Evolutionary conservation across 2,329 filamentous ascomycete species (phyloP), one percentile per base, ranked within the genome.

Genomic region (Colletotrichum scovillei): DNA sequence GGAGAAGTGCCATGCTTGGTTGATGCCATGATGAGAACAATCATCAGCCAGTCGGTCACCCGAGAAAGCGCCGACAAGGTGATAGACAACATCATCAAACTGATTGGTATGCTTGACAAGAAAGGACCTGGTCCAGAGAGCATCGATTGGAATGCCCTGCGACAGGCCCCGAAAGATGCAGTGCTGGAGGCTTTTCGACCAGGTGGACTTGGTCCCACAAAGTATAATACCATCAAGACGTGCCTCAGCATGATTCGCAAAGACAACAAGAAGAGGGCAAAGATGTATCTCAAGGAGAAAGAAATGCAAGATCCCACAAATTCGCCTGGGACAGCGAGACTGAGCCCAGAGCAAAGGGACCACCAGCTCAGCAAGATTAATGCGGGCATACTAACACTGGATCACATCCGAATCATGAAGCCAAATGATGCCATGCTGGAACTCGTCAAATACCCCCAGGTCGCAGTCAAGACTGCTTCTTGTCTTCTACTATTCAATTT

Each of bases 71-170:
- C 93, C 0, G 90, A 90, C 24, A 87, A 85, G 53, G 92, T 93
- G 6, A 90, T 96, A 74, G 85, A 84, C 72, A 91, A 91, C 0
- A 85, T 97, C 0, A 89, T 92, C 3, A 78, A 88, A 22, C 87
- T 83, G 42, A 95, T 92, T 75, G 93, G 93, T 1, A 85, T 90
- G 22, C 82, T 92, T 4, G 80, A 90, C 38, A 85, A 88, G 55
- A 91, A 70, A n/a, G 71, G 92, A 7, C 83, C 92, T 11, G 92
- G 92, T 5, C 91, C 92, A 76, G 92, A 92, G 3, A 94, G 92
- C 67, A 92, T 95, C 8, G 86, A 95, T 79, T 96, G 93, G 92
- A 90, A 94, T 76, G 90, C 89, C 11, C 92, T 95, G 1, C 89
- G 91, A 26, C 81, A 84, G 30, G 89, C 91, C 1, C 81, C 89